These are phyloP conservation scores for Pseudonitzschia multiseries DNA, from an alignment of 108 stramenopile genomes.

Conservation along the genomic window DNA sequence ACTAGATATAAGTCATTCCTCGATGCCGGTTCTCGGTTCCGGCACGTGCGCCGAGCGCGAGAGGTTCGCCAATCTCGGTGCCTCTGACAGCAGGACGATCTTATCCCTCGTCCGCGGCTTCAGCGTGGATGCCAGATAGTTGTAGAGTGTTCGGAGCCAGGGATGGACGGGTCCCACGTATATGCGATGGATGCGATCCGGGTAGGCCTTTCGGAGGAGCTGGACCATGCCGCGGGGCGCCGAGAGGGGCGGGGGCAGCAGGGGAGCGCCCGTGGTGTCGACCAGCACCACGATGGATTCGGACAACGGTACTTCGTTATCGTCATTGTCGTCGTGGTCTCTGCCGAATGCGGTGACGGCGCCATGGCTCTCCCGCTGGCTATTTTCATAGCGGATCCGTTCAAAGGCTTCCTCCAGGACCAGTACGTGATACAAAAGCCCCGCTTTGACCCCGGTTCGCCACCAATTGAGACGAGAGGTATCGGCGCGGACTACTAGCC, in stretches of 20 bases:
- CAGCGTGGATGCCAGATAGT: neutral
- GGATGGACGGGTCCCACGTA: conserved; percentile 4
- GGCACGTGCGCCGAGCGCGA: no score
- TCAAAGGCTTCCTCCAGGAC: conserved; percentile 5
- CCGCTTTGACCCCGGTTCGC: conserved; percentile 6
- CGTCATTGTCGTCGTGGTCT: neutral
- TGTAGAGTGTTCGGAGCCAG: neutral
- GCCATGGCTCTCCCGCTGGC: neutral
- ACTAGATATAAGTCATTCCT: no score
- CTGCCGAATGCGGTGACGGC: no score
- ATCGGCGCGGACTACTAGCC: conserved; percentile 1
- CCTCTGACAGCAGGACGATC: neutral
- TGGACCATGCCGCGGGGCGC: conserved; percentile 8
- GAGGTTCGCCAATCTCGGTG: neutral
- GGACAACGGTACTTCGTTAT: neutral
- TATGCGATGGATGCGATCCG: neutral
- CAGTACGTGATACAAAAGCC: neutral
- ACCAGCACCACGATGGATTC: conserved; percentile 1
- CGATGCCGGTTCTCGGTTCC: no score
- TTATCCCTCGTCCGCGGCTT: neutral
- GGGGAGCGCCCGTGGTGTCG: neutral
- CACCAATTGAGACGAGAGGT: conserved; percentile 12
- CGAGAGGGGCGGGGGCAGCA: neutral
- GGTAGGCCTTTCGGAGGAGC: conserved; percentile 2
- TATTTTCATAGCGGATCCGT: neutral